Evolutionary conservation across 2,329 filamentous ascomycete species (phyloP), one percentile per base, ranked within the genome.

Genomic region (Botrytis byssoidea): DNA sequence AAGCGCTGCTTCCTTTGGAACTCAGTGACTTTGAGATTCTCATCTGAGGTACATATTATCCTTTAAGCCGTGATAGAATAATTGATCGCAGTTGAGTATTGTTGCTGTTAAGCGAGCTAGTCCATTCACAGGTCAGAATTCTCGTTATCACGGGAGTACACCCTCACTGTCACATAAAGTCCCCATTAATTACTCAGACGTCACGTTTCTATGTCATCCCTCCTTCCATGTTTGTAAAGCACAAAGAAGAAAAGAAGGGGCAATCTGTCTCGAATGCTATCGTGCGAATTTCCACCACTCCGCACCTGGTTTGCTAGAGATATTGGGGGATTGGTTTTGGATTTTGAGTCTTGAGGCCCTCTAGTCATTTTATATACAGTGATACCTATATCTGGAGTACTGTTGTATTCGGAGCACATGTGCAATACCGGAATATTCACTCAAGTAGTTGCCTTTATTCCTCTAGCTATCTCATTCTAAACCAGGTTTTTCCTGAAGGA

Each of bases 111-210:
- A 48, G 46, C 46, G 22, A 51, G 10, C 46, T 9, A 51, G 46
- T 51, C 22, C 10, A 51, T n/a, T 25, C 3, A n/a, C 20, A 51
- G 0, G 4, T 5, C 5, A n/a, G 5, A 32, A 3, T 57, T 57
- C 5, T 57, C 25, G 1, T 7, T 18, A n/a, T n/a, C n/a, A 32
- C 51, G 6, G n/a, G 18, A 57, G 51, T 8, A 14, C 4, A 57
- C 25, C 29, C 12, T 29, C n/a, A 32, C 14, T 32, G n/a, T 32
- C 14, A 57, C 18, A 2, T 0, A 57, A 32, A 18, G 5, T 32
- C 1, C 2, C 29, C n/a, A 8, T 0, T 20, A 22, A 2, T 22
- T 22, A 22, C 22, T 20, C 3, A 48, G 44, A 1, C 8, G 8
- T 8, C 44, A 22, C 9, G 7, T 1, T 22, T 22, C 20, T 0